Base-by-base conservation (phyloP, 257 asterid species). In the Solanum acaule region DNA sequence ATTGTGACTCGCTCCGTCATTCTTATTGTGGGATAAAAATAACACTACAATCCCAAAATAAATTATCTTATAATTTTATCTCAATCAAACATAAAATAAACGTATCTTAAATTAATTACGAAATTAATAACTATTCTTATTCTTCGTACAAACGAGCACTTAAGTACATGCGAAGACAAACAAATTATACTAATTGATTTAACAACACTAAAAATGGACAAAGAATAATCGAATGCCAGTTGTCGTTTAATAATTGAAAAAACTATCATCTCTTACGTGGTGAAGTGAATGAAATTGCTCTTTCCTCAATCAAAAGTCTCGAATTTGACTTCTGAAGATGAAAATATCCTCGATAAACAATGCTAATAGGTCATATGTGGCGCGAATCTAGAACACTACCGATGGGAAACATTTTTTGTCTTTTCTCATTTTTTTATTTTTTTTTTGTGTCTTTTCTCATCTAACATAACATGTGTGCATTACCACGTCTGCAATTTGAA, bases 41-140 rank as follows among this genome's bases (percentile, higher is more conserved):
- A 63, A 23, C 0, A 4, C 4, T 23, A 23, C 0, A 8, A 61
- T 23, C 0, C 1, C 0, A 10, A 4, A 4, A 10, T 1, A 63
- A 63, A 10, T 63, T 23, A 63, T 63, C 0, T 4, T 10, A 5
- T 0, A 4, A 23, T 23, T 63, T 23, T 63, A 63, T 10, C 3
- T 63, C 31, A 23, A 63, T 4, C 6, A 63, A 23, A 2, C 3
- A 23, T 59, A 23, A 8, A 23, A 22, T 59, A 63, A 22, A 22
- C 2, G 9, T 2, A 59, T 59, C 10, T 22, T 59, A 59, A 63
- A 10, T 23, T 63, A 63, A 63, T 10, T 10, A 63, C 2, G 3
- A 4, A 63, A 61, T 23, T 23, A 9, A 5, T 23, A 52, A 52
- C 23, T 63, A 10, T 63, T 25, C 14, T 23, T 63, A n/a, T 2